These are phyloP conservation scores for Pouteria glomerata DNA, from an alignment of 148 eudicot species.

Conservation along the genomic window DNA sequence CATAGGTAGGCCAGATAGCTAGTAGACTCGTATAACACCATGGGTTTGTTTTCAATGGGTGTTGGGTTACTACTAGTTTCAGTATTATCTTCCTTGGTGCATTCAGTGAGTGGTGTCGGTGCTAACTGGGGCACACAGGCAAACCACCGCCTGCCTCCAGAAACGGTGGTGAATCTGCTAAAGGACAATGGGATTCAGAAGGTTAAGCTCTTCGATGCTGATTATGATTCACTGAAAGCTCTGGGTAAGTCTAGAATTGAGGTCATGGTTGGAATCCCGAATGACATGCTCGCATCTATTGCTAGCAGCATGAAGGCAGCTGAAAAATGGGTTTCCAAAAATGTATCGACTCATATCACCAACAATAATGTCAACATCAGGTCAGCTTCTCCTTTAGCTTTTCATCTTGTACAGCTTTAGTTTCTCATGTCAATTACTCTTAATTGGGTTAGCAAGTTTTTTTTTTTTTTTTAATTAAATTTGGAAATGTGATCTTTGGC, in stretches of 20 bases:
- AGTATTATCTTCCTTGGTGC: constrained; percentile 5
- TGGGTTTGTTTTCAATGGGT: constrained; percentile 5
- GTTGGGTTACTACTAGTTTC: constrained; percentile 16
- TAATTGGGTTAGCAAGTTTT: not conserved
- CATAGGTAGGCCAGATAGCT: not conserved
- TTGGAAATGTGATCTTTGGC: not conserved
- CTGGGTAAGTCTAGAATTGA: constrained; percentile 66
- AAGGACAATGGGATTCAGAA: constrained; percentile 75
- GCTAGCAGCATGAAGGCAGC: constrained; percentile 78
- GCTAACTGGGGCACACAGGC: constrained; percentile 85
- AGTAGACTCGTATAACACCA: constrained; percentile 4
- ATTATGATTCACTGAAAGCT: constrained; percentile 61
- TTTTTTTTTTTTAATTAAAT: not conserved
- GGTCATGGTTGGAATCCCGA: constrained; percentile 98
- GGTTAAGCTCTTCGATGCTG: constrained; percentile 91
- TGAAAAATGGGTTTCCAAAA: constrained; percentile 84
- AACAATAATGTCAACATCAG: constrained; percentile 67
- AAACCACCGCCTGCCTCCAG: constrained; percentile 67
- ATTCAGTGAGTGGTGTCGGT: constrained; percentile 48
- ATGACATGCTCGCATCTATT: constrained; percentile 71
- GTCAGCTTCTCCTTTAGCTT: constrained; percentile 30
- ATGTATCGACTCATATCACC: constrained; percentile 57
- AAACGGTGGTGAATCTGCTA: constrained; percentile 62
- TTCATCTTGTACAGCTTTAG: not conserved
- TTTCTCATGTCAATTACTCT: not conserved